Percentiles rank a stretch among this genome's conserved stretches.
These are phyloP conservation scores for Leucocoprinus sp. DNA, from an alignment of 768 basidiomycete genomes.

Conservation along the genomic window DNA sequence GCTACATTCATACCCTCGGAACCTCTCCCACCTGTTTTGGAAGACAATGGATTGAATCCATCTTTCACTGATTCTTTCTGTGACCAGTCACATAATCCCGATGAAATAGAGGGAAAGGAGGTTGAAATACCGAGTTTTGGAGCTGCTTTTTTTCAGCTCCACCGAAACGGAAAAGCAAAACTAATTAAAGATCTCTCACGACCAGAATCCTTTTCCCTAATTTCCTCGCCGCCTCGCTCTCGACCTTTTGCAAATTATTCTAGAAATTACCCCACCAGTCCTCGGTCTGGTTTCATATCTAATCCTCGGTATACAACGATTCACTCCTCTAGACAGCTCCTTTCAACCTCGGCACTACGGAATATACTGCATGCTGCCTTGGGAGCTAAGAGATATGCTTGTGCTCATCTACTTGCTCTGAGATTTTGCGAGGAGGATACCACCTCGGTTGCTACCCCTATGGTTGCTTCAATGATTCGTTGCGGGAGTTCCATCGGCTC, in stretches of 20 bases:
- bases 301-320: constrained; percentile 59
- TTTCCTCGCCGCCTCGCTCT: not conserved
- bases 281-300: constrained; percentile 22
- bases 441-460: not conserved
- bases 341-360: constrained; percentile 57
- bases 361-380: constrained; percentile 58
- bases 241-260: constrained; percentile 3
- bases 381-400: constrained; percentile 67
- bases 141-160: constrained; percentile 51
- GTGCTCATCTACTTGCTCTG: constrained; percentile 71
- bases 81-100: constrained; percentile 27
- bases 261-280: constrained; percentile 9
- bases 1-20: constrained; percentile 20
- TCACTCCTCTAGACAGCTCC: constrained; percentile 52
- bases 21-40: constrained; percentile 15
- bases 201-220: constrained; percentile 7
- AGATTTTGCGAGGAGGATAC: constrained; percentile 38
- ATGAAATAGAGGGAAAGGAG: constrained; percentile 21
- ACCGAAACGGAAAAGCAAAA: constrained; percentile 39
- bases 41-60: constrained; percentile 5
- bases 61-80: constrained; percentile 8
- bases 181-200: constrained; percentile 38
- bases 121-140: constrained; percentile 35
- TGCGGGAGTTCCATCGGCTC: not conserved
- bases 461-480: not conserved